A percentile compares a stretch with the other conserved stretches of the same genome.
phyloP scores from a whole-genome alignment of 257 asterid genomes.

The Plantago major region DNA sequence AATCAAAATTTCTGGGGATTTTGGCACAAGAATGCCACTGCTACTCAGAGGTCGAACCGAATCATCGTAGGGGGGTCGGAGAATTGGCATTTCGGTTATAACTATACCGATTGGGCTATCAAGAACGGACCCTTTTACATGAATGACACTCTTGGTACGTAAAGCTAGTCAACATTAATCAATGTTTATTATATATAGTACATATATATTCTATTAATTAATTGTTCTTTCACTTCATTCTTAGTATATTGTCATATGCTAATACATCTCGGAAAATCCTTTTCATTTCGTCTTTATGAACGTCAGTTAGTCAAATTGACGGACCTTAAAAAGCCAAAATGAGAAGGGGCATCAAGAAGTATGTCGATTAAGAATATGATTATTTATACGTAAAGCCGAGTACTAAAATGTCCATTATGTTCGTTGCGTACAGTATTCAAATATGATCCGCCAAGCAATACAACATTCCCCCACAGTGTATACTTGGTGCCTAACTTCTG shows the following conservation, averaged over 20 bases:
- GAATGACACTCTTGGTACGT: conserved; percentile 42
- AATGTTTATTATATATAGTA: no score
- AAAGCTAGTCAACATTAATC: no score
- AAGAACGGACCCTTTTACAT: conserved; percentile 41
- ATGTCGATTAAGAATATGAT: no score
- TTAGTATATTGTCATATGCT: no score
- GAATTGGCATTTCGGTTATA: conserved; percentile 47
- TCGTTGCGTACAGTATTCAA: conserved; percentile 54
- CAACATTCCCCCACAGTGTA: conserved; percentile 59
- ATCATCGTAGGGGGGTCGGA: conserved; percentile 45
- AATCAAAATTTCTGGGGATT: conserved; percentile 29
- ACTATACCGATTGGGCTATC: conserved; percentile 54
- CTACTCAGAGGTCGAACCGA: conserved; percentile 22
- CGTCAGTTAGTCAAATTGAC: no score
- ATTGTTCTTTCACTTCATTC: no score
- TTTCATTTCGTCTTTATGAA: no score
- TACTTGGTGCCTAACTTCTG: conserved; percentile 47
- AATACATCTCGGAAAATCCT: no score
- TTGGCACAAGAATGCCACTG: conserved; percentile 28
- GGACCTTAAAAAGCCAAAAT: no score
- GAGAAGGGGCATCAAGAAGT: no score
- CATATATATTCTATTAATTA: no score
- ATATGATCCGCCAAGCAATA: conserved; percentile 62
- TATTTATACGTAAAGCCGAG: no score
- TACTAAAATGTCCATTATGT: background rate